Evolutionary conservation across 768 basidiomycete species (phyloP).

Genomic region (Panus rudis): DNA sequence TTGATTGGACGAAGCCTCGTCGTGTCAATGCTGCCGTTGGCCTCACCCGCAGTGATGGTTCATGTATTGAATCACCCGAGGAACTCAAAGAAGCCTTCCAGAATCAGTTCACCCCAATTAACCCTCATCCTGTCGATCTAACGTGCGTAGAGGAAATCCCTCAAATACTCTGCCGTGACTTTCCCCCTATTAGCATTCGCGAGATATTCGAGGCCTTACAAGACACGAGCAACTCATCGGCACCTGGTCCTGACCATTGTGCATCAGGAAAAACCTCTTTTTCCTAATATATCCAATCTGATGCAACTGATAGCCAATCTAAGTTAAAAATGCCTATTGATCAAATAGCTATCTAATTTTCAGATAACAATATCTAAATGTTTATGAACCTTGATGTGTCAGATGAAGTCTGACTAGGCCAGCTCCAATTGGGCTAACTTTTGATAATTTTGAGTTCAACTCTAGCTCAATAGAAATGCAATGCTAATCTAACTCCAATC

Average conservation of each 20-base stretch:
- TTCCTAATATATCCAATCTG: too few relatives aligned
- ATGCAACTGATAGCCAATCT: too few relatives aligned
- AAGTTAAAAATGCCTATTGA: too few relatives aligned
- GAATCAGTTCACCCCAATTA: conserved; percentile 4
- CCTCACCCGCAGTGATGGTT: neutral
- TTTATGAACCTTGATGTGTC: too few relatives aligned
- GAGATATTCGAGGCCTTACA: conserved; percentile 9
- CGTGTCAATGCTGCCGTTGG: neutral
- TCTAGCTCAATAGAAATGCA: too few relatives aligned
- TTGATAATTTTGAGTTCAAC: too few relatives aligned
- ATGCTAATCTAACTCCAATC: too few relatives aligned
- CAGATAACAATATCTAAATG: too few relatives aligned
- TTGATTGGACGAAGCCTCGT: conserved; percentile 4
- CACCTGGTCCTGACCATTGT: conserved; percentile 12
- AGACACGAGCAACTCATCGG: conserved; percentile 8
- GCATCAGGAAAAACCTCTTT: too few relatives aligned
- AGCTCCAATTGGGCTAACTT: too few relatives aligned
- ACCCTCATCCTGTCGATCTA: neutral
- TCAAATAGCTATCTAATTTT: too few relatives aligned
- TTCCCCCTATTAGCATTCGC: neutral
- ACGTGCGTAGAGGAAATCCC: conserved; percentile 4
- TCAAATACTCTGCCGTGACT: neutral
- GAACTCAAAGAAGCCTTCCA: conserved; percentile 7
- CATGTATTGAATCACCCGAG: neutral
- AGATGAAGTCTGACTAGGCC: too few relatives aligned